These are phyloP conservation scores for Bromus sterilis DNA, from an alignment of 176 grass and related monocot species.

Conservation along the genomic window DNA sequence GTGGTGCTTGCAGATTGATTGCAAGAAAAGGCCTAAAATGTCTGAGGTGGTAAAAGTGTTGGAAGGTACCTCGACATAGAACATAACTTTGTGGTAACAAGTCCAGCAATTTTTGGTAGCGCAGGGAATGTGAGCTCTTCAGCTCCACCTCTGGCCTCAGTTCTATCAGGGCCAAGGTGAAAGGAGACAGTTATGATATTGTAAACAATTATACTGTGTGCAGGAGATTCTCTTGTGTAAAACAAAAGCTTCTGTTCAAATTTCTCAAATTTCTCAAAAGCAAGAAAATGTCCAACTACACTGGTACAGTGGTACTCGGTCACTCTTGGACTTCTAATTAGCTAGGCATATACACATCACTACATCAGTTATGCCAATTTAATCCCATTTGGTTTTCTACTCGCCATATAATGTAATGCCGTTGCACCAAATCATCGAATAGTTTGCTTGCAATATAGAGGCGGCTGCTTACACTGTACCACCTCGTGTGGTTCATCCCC, in stretches of 20 bases:
- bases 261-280: too few species aligned
- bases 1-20: conserved; percentile 44
- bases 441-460: neutral
- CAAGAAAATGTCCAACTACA: neutral
- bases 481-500: neutral
- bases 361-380: neutral
- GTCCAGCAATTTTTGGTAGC: neutral
- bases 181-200: neutral
- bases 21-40: conserved; percentile 42
- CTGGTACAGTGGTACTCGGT: neutral
- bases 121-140: neutral
- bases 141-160: neutral
- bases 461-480: neutral
- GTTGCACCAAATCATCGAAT: neutral
- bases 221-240: too few species aligned
- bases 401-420: neutral
- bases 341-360: neutral
- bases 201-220: too few species aligned
- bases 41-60: conserved; percentile 35
- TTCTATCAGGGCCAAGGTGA: conserved; percentile 23
- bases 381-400: neutral
- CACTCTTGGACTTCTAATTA: neutral
- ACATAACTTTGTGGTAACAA: conserved; percentile 11
- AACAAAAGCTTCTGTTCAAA: too few species aligned
- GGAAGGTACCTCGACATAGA: conserved; percentile 19